phyloP scores from a whole-genome alignment of 805 yeast species.

The Alloascoidea hylecoeti region DNA sequence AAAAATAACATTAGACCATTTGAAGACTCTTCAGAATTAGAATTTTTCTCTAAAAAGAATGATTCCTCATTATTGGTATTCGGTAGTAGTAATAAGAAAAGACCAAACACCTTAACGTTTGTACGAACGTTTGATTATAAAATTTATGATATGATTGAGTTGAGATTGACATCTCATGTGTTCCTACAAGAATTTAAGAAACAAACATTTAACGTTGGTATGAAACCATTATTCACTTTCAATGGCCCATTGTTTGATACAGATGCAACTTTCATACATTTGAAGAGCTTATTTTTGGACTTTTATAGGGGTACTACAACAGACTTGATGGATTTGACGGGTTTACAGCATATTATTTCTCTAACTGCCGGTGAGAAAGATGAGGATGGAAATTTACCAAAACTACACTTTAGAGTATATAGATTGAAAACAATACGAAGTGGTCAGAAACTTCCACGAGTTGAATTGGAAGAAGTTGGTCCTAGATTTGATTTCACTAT shows the following conservation, averaged over 20 bases:
- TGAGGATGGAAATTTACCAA: conserved; percentile 56
- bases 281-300: conserved; percentile 82
- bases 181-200: conserved; percentile 70
- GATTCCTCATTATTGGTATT: conserved; percentile 78
- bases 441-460: conserved; percentile 84
- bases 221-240: conserved; percentile 89
- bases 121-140: conserved; percentile 82
- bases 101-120: conserved; percentile 85
- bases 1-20: conserved; percentile 81
- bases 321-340: conserved; percentile 83
- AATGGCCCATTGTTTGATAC: conserved; percentile 86
- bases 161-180: conserved; percentile 55
- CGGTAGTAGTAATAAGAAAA: conserved; percentile 71
- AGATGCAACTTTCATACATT: conserved; percentile 72
- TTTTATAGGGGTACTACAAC: conserved; percentile 77
- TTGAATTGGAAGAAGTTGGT: conserved; percentile 89
- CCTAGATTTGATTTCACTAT: conserved; percentile 89
- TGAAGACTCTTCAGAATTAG: conserved; percentile 75
- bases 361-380: conserved; percentile 70
- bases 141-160: conserved; percentile 88
- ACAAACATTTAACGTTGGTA: conserved; percentile 70
- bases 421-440: conserved; percentile 60
- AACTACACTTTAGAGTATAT: conserved; percentile 83
- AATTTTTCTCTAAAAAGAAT: conserved; percentile 90
- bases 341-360: conserved; percentile 82